A percentile compares a stretch with the other conserved stretches of the same genome.
Evolutionary conservation across 148 eudicot species (phyloP).

Genomic region (Vaccinium macrocarpon): DNA sequence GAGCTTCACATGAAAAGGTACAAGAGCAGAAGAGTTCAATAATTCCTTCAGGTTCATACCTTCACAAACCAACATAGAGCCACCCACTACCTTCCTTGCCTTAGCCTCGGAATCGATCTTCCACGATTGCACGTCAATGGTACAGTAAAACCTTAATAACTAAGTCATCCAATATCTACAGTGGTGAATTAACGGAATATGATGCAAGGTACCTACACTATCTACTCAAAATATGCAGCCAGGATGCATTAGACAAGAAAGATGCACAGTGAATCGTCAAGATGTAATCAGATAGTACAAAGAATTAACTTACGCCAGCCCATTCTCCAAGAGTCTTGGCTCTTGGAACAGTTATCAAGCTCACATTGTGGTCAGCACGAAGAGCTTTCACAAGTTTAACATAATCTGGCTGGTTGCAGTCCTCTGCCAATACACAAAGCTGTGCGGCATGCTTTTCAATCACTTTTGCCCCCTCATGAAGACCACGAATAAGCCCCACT

Average conservation of each 20-base stretch:
- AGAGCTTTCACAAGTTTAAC: conserved; percentile 49
- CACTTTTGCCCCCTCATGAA: conserved; percentile 51
- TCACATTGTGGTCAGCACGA: conserved; percentile 53
- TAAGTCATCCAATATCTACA: background rate
- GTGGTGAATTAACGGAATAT: background rate
- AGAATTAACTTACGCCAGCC: conserved; percentile 46
- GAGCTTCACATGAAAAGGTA: background rate
- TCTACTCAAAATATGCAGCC: background rate
- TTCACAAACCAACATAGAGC: conserved; percentile 48
- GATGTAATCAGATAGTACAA: background rate
- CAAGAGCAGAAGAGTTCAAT: background rate
- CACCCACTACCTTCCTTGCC: conserved; percentile 51
- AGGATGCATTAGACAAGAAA: conserved; percentile 3
- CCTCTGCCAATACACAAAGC: conserved; percentile 55
- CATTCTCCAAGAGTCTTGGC: conserved; percentile 65
- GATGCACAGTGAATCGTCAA: background rate
- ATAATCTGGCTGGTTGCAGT: conserved; percentile 52
- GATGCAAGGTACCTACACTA: background rate
- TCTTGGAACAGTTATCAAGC: conserved; percentile 47
- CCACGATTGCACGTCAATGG: conserved; percentile 32
- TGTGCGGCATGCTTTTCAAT: conserved; percentile 53
- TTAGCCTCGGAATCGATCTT: conserved; percentile 53
- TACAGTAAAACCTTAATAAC: conserved; percentile 12
- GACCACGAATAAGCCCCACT: conserved; percentile 49
- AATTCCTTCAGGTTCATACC: conserved; percentile 21